Evolutionary conservation across 148 eudicot genomes (phyloP), one percentile per base, ranked within the genome.

Genomic region (Simmondsia chinensis): DNA sequence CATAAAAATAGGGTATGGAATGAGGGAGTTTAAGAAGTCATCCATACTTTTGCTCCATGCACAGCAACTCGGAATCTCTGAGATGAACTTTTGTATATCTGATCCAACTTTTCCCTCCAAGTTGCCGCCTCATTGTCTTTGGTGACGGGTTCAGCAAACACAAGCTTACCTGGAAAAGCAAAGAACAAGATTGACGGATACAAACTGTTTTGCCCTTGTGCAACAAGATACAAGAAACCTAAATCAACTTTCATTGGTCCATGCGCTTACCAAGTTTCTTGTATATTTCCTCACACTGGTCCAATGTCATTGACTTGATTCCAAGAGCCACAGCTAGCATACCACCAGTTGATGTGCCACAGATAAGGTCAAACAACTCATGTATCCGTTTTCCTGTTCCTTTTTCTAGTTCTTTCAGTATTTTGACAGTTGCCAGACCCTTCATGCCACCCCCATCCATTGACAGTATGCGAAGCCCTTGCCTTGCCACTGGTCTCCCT

Each of bases 381-480:
- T 93, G 96, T 60, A 93, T 93, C 56, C 60, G 83, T 64, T 74
- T 86, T 57, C 99, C 99, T 29, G 96, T 77, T 41, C 96, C 79
- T 60, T 69, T 86, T 55, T 93, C 99, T 34, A 93, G 64, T 77
- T 93, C 96, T 48, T 75, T 93, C 18, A 93, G 68, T 17, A 93
- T 82, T 71, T 69, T 80, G 36, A 93, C 99, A 44, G 99, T 93
- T 14, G 91, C 84, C 29, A 93, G 70, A 56, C 99, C 99, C 72
- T 93, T 93, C 99, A 93, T 93, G 27, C 99, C 99, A 50, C 99
- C 99, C 45, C 99, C 99, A 76, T 93, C 99, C 99, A 93, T 93
- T 25, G 99, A 27, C 29, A 93, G 91, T 60, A 93, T 93, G 23
- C 99, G 88, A 61, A 93, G 64, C 48, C 99, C 99, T 82, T 80